Evolutionary conservation across 768 basidiomycete species (phyloP).

Genomic region (Suillus subaureus): DNA sequence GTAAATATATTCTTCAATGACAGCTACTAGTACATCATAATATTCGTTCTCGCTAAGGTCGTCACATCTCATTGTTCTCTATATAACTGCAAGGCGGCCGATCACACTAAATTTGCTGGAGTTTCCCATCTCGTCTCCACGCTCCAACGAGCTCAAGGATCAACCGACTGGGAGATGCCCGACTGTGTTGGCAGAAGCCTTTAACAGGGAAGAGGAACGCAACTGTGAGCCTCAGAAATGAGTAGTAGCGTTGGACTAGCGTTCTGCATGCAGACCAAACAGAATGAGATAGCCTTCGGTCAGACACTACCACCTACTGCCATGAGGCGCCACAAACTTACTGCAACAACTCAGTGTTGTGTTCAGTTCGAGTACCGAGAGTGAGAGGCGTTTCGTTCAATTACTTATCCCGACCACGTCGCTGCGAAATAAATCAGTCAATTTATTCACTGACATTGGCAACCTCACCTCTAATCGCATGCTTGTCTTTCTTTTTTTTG

Average conservation of each 20-base stretch:
- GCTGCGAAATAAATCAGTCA: slow-evolving; percentile 10
- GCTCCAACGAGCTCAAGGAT: neutral
- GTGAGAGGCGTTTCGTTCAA: neutral
- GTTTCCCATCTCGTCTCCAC: neutral
- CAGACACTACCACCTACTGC: neutral
- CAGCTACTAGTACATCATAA: no score
- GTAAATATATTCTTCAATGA: no score
- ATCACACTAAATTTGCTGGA: neutral
- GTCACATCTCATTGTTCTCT: no score
- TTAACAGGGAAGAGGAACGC: neutral
- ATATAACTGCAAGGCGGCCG: no score
- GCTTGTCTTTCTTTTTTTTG: neutral
- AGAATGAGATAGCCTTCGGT: neutral
- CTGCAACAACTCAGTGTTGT: no score
- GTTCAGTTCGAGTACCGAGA: slow-evolving; percentile 13
- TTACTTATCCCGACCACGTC: slow-evolving; percentile 9
- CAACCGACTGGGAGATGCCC: neutral
- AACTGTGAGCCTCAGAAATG: neutral
- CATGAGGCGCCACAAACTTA: neutral
- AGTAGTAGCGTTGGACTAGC: neutral
- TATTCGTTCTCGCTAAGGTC: no score
- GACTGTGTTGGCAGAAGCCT: neutral
- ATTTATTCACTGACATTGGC: neutral
- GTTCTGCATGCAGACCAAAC: neutral
- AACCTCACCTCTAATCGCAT: neutral